Evolutionary conservation across 805 yeast genomes (phyloP).

Genomic region (Candida michaelii): DNA sequence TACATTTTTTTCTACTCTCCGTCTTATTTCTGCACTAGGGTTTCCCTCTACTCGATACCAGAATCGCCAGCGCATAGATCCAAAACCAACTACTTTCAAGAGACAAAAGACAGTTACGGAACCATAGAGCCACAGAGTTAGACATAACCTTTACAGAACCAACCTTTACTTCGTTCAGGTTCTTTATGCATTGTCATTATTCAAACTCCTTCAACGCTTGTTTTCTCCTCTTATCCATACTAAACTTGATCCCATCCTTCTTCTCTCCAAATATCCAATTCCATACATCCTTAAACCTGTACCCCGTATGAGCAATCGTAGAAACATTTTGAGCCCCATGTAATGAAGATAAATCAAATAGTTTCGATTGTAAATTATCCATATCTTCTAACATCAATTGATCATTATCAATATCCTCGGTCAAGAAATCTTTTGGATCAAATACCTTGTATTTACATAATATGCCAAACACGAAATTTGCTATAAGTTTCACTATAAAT

Average conservation of each 20-base stretch:
- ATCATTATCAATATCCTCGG: slow-evolving; percentile 21
- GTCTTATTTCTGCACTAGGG: no score
- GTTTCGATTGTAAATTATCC: slow-evolving; percentile 31
- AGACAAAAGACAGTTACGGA: no score
- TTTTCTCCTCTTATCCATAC: slow-evolving; percentile 42
- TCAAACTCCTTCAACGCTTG: slow-evolving; percentile 42
- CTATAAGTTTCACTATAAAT: slow-evolving; percentile 19
- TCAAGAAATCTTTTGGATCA: slow-evolving; percentile 21
- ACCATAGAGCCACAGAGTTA: no score
- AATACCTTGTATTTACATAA: slow-evolving; percentile 19
- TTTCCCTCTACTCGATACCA: no score
- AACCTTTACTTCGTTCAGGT: no score
- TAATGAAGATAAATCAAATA: slow-evolving; percentile 41
- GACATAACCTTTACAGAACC: no score
- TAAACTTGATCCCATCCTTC: slow-evolving; percentile 20
- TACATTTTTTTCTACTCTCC: no score
- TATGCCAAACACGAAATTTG: slow-evolving; percentile 21
- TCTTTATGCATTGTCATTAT: neutral
- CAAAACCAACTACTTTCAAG: no score
- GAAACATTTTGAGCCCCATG: slow-evolving; percentile 41
- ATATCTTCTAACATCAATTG: slow-evolving; percentile 28
- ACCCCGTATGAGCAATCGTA: slow-evolving; percentile 28
- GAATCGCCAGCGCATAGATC: no score
- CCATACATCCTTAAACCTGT: slow-evolving; percentile 23
- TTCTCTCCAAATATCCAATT: slow-evolving; percentile 21